A percentile compares a stretch with the other conserved stretches of the same genome.
These are phyloP conservation scores for Senna tora DNA, from an alignment of 306 rosid genomes.

Conservation along the genomic window DNA sequence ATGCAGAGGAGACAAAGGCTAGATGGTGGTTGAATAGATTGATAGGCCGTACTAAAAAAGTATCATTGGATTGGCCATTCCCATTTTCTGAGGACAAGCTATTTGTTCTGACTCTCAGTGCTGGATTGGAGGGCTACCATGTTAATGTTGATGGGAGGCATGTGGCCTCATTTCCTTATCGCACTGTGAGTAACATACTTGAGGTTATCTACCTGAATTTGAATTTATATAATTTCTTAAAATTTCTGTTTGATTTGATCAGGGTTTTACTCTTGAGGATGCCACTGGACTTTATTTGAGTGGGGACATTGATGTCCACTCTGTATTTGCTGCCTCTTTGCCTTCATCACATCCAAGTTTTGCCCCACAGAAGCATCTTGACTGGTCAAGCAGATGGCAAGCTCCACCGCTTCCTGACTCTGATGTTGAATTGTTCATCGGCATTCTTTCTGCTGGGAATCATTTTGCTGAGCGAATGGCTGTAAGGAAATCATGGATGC, in stretches of 20 bases:
- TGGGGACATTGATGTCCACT: conserved; percentile 77
- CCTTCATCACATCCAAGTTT: conserved; percentile 84
- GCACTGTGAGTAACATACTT: conserved; percentile 69
- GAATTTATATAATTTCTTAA: conserved; percentile 33
- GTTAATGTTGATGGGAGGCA: conserved; percentile 93
- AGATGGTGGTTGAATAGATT: conserved; percentile 88
- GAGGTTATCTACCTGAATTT: conserved; percentile 19
- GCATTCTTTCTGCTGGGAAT: conserved; percentile 97
- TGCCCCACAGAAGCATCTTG: conserved; percentile 81
- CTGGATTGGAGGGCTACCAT: conserved; percentile 97
- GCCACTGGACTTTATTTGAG: conserved; percentile 79
- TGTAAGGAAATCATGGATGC: conserved; percentile 95
- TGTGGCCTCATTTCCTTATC: conserved; percentile 86
- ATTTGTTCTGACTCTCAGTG: conserved; percentile 88
- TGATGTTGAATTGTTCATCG: conserved; percentile 72
- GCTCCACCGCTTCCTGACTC: conserved; percentile 64
- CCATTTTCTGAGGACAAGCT: conserved; percentile 79
- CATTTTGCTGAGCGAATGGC: conserved; percentile 99
- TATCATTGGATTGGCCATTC: conserved; percentile 85
- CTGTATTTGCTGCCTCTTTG: conserved; percentile 82
- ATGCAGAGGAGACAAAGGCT: conserved; percentile 63
- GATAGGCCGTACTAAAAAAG: conserved; percentile 76
- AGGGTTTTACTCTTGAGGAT: conserved; percentile 98
- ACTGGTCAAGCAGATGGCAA: conserved; percentile 69
- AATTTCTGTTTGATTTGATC: conserved; percentile 23